Conservation (phyloP, 495 filamentous ascomycete genomes). For the Xylaria flabelliformis region DNA sequence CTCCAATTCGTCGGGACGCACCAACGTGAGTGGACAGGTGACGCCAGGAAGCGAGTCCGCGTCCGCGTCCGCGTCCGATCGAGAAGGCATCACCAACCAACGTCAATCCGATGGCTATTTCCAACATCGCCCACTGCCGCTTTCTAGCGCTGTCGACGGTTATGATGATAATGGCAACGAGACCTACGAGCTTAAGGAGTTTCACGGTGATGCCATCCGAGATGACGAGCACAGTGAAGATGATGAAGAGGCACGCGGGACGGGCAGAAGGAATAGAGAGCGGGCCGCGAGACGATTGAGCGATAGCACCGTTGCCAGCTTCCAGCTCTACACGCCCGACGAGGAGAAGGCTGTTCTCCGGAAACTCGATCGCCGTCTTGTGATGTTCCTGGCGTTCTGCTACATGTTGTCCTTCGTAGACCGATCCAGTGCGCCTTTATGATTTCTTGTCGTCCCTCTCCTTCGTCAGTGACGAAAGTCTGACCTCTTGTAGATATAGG, state of each 20-base stretch:
- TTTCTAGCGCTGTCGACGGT: conserved; percentile 21
- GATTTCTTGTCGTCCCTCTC: neutral
- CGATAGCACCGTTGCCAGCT: conserved; percentile 53
- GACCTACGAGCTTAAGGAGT: conserved; percentile 28
- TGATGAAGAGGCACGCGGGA: neutral
- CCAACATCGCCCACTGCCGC: conserved; percentile 29
- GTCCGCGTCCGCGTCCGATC: neutral
- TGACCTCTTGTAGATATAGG: conserved; percentile 66
- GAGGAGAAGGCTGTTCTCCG: conserved; percentile 75
- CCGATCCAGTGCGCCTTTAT: conserved; percentile 67
- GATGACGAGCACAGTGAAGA: conserved; percentile 1
- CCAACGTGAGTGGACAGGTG: conserved; percentile 9
- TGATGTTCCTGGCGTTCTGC: conserved; percentile 78
- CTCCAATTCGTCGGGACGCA: conserved; percentile 1
- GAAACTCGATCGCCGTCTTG: conserved; percentile 76
- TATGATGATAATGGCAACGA: conserved; percentile 32
- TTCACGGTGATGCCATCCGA: neutral
- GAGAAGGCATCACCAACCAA: neutral
- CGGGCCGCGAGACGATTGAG: conserved; percentile 31
- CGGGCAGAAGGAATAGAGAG: conserved; percentile 11
- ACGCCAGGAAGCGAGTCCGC: conserved; percentile 13
- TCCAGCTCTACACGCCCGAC: conserved; percentile 71
- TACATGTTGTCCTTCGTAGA: conserved; percentile 86
- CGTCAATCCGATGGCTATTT: neutral
- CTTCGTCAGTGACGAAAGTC: neutral